Percentiles rank a stretch among this genome's conserved stretches.
Evolutionary conservation across 2,329 filamentous ascomycete species (phyloP).

Genomic region (Chalaropsis ovoidea): DNA sequence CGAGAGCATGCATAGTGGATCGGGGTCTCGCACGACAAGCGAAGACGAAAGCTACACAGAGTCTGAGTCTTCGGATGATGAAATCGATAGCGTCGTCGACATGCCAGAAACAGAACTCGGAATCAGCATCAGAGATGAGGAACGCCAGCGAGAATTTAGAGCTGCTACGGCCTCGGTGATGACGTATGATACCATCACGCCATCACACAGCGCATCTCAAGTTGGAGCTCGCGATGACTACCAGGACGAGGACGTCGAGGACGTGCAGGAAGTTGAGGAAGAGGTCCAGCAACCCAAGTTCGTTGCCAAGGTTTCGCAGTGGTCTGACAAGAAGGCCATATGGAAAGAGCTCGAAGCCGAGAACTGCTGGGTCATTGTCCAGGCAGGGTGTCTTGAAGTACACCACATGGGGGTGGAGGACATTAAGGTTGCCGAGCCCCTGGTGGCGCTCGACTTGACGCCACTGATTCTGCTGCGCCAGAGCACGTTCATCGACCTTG

Average conservation of each 20-base stretch:
- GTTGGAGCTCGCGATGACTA: conserved; percentile 37
- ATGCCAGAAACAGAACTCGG: conserved; percentile 50
- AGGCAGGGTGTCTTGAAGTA: conserved; percentile 50
- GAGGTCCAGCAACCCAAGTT: conserved; percentile 38
- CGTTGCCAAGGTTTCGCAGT: conserved; percentile 49
- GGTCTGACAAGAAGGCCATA: conserved; percentile 48
- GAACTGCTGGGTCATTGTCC: conserved; percentile 46
- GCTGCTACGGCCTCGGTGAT: conserved; percentile 35
- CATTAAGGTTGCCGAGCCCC: conserved; percentile 36
- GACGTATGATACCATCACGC: conserved; percentile 54
- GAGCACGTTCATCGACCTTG: conserved; percentile 86
- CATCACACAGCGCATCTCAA: conserved; percentile 76
- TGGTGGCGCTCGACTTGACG: conserved; percentile 72
- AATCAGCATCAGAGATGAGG: conserved; percentile 44
- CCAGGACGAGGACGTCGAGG: conserved; percentile 6
- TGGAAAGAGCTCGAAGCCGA: conserved; percentile 50
- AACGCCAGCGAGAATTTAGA: conserved; percentile 27
- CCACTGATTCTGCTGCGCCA: conserved; percentile 82
- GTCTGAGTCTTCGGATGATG: conserved; percentile 41
- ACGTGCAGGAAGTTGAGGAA: conserved; percentile 26
- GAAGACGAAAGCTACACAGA: conserved; percentile 16
- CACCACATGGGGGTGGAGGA: conserved; percentile 37
- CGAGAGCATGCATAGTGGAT: conserved; percentile 17
- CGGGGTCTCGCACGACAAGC: conserved; percentile 30
- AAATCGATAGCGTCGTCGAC: conserved; percentile 48